Evolutionary conservation across 2,329 filamentous ascomycete species (phyloP), one percentile per base, ranked within the genome.

Genomic region (Arthrobotrys sinensis): DNA sequence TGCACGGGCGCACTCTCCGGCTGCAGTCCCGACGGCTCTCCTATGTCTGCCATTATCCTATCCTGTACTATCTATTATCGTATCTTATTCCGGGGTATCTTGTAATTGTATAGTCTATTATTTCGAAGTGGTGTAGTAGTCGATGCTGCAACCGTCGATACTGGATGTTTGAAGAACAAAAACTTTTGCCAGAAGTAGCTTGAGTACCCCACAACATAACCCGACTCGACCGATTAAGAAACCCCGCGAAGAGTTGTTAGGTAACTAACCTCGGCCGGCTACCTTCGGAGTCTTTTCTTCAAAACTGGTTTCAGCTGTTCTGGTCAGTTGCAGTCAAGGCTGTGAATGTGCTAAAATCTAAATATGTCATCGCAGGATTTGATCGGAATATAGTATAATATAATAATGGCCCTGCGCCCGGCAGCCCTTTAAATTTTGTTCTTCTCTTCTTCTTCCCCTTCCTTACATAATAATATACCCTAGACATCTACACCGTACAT

Each of bases 1-100:
- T 85, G 84, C 0, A 83, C 83, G 19, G 86, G 81, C 5, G 84
- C 84, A 24, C 86, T 84, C 76, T 87, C 88, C 64, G 67, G 60
- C 50, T 67, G 67, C 57, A 72, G 28, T 12, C 64, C 72, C 0
- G 72, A 76, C n/a, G 64, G 68, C 32, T 68, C 36, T 12, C 60
- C 69, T 38, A 73, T 60, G 32, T 52, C 67, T 19, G 53, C 16
- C 55, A 57, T 38, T 16, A 46, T 46, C 5, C 38, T 65, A 8
- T 40, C 11, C 12, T 32, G 1, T 32, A 14, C 10, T 7, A 12
- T 14, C 7, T 32, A 14, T 12, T 32, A 28, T 52, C 45, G 12
- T 45, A 14, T n/a, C 40, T 36, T 43, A 3, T 45, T 45, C 40
- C n/a, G 24, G 24, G 24, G 24, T 28, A 28, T 28, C 2, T 28